Evolutionary conservation across 2,329 filamentous ascomycete species (phyloP), one percentile per base, ranked within the genome.

Genomic region (Arachnopeziza araneosa): DNA sequence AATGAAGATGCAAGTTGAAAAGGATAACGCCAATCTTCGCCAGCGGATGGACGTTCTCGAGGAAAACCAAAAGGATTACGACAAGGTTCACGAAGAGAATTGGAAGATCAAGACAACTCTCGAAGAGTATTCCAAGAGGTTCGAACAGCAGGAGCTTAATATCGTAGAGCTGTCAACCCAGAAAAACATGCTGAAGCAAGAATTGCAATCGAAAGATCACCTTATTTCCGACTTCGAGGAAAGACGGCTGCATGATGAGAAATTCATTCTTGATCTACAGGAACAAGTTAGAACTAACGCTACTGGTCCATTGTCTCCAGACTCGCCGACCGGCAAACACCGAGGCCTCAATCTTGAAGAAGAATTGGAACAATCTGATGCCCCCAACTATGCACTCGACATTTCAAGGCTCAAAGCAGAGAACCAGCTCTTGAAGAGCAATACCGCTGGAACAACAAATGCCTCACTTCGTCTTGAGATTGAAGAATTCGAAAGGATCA

Each of bases 331-430:
- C 12, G 59, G 56, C 22, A 57, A 50, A 10, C 44, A 56, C 52
- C 50, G 24, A 50, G 61, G 54, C 2, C 75, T 80, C 50, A 83
- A 75, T 61, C 79, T 88, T 9, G 84, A 86, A 70, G 81, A 86
- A 61, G 85, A 88, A 70, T 76, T 88, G 4, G 80, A 83, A 53
- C 65, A 67, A 52, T 63, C 65, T 24, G 65, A 67, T 32, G 77
- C 77, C 60, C 79, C 80, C 24, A 76, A 76, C 19, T 73, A 82
- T 54, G 76, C 77, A 12, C 73, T 83, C 51, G 78, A 79, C n/a
- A 70, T 85, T 23, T 82, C 82, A 30, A 79, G 84, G 36, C 74
- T 88, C 54, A 83, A 82, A 68, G 81, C 84, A 6, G 85, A 88
- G 71, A 86, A 85, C 66, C 78, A 80, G 44, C 71, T 87, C 8